phyloP scores from a whole-genome alignment of 2,329 filamentous ascomycete species.

The Stromatinia cepivora region DNA sequence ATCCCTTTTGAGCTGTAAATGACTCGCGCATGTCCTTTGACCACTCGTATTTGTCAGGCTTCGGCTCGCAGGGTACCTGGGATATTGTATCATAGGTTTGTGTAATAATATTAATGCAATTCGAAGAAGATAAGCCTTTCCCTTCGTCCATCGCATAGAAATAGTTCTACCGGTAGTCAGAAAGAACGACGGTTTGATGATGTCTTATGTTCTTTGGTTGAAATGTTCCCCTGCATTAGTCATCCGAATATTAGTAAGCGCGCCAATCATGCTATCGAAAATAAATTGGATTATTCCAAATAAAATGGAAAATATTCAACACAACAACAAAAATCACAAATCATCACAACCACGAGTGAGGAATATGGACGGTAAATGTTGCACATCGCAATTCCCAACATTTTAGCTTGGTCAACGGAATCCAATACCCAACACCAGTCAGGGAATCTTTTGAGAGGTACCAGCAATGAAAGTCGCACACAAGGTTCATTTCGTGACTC shows the following conservation, averaged over 20 bases:
- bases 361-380: neutral
- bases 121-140: constrained; percentile 2
- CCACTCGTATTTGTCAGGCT: neutral
- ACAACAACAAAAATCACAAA: neutral
- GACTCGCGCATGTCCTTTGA: constrained; percentile 7
- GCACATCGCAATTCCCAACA: constrained; percentile 3
- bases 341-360: neutral
- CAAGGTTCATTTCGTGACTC: constrained; percentile 14
- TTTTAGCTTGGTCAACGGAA: neutral
- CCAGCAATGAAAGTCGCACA: too few species aligned
- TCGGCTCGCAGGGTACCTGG: constrained; percentile 22
- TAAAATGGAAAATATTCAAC: neutral
- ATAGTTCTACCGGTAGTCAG: neutral
- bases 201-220: neutral
- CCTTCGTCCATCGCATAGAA: neutral
- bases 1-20: neutral
- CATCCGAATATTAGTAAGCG: neutral
- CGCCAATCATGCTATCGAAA: neutral
- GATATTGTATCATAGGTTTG: constrained; percentile 23
- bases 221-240: neutral
- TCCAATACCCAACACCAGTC: neutral
- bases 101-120: constrained; percentile 13
- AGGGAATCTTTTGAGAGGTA: too few species aligned
- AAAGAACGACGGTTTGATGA: too few species aligned
- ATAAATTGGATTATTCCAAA: too few species aligned